A percentile compares a stretch with the other conserved stretches of the same genome.
phyloP scores from a whole-genome alignment of 257 asterid species.

The Henckelia pumila region DNA sequence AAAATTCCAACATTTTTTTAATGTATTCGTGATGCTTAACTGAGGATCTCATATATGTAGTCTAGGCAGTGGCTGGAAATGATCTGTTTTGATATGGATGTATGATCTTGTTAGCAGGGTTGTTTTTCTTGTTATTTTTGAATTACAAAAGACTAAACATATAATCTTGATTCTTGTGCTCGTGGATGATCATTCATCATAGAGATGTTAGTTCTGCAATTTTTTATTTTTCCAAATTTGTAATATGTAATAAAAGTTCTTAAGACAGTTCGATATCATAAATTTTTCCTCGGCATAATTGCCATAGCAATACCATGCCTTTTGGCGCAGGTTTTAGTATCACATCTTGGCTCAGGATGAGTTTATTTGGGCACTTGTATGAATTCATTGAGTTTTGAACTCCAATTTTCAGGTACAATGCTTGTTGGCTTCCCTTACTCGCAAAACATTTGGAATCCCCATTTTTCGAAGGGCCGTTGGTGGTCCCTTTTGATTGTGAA shows the following conservation, averaged over 20 bases:
- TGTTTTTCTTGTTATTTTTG: background rate
- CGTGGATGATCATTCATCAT: no score
- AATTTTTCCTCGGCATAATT: background rate
- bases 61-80: background rate
- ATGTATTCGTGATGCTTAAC: no score
- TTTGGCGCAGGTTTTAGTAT: conserved; percentile 1
- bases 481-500: conserved; percentile 92
- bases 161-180: no score
- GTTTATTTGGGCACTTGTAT: background rate
- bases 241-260: no score
- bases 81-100: background rate
- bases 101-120: background rate
- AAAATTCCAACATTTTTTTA: background rate
- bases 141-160: background rate
- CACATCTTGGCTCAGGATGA: conserved; percentile 6
- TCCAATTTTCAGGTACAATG: conserved; percentile 61
- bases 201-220: background rate
- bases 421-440: conserved; percentile 89
- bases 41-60: no score
- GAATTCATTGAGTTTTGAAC: conserved; percentile 3
- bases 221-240: background rate
- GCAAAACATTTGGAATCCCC: conserved; percentile 72
- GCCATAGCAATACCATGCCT: background rate
- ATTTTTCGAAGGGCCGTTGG: conserved; percentile 65
- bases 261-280: background rate